These are phyloP conservation scores for Colletotrichum simmondsii DNA, from an alignment of 2,329 filamentous ascomycete species.

Conservation along the genomic window DNA sequence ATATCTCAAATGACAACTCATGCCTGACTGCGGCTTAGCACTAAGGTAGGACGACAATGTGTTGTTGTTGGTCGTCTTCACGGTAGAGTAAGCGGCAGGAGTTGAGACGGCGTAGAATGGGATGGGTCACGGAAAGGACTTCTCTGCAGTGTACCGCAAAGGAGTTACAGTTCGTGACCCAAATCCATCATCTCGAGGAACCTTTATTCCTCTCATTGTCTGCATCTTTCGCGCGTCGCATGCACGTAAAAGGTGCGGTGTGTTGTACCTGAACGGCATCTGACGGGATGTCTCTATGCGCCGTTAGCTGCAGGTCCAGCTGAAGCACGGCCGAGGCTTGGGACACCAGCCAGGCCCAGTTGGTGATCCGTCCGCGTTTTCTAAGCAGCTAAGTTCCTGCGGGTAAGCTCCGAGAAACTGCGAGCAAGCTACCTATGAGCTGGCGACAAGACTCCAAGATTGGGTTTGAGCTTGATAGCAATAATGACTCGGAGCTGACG, in stretches of 20 bases:
- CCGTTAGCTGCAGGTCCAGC: slow-evolving; percentile 11
- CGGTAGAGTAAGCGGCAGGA: background rate
- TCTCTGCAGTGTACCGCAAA: background rate
- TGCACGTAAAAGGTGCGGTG: background rate
- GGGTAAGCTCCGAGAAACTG: background rate
- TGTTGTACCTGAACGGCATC: slow-evolving; percentile 18
- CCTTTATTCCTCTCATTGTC: background rate
- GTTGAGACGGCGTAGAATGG: background rate
- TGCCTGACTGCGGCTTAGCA: background rate
- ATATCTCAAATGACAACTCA: background rate
- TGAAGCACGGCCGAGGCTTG: slow-evolving; percentile 14
- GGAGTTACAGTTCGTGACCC: background rate
- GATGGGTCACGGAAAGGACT: background rate
- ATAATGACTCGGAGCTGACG: background rate
- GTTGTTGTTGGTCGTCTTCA: background rate
- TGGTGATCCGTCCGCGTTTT: background rate
- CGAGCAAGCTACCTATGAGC: background rate
- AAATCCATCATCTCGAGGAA: background rate
- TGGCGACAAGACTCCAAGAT: background rate
- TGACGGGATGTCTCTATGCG: background rate
- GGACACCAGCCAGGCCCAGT: slow-evolving; percentile 2
- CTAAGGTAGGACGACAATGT: background rate
- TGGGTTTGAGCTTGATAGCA: background rate
- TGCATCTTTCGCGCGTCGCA: background rate
- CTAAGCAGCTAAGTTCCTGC: background rate